Evolutionary conservation across 2,329 filamentous ascomycete species (phyloP).

Genomic region (Neofusicoccum sp.): DNA sequence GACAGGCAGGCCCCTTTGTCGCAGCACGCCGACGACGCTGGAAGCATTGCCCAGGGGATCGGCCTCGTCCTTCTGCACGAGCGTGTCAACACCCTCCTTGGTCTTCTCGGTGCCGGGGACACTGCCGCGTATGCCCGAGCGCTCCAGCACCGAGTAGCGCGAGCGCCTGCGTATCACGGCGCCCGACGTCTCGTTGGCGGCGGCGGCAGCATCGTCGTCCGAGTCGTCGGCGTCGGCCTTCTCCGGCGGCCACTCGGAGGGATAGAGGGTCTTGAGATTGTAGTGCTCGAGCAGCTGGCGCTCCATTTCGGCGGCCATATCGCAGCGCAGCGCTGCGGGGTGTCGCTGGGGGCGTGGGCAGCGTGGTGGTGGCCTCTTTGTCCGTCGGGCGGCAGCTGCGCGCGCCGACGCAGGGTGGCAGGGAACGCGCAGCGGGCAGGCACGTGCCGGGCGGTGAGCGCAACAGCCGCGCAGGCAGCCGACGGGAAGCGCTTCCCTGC

Average conservation of each 20-base stretch:
- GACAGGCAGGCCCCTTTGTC: slow-evolving; percentile 71
- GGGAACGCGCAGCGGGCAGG: background rate
- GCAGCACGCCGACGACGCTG: slow-evolving; percentile 79
- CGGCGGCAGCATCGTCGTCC: slow-evolving; percentile 26
- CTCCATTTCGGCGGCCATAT: slow-evolving; percentile 44
- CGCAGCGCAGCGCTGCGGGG: slow-evolving; percentile 34
- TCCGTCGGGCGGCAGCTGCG: slow-evolving; percentile 4
- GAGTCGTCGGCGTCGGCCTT: slow-evolving; percentile 66
- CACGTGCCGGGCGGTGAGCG: slow-evolving; percentile 6
- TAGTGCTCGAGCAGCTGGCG: slow-evolving; percentile 84
- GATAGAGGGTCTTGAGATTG: slow-evolving; percentile 74
- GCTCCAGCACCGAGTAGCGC: slow-evolving; percentile 80
- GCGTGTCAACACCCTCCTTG: slow-evolving; percentile 67
- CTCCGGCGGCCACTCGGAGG: slow-evolving; percentile 81
- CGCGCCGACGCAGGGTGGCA: slow-evolving; percentile 1
- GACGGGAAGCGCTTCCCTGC: slow-evolving; percentile 13
- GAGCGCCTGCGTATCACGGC: slow-evolving; percentile 41
- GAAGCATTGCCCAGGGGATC: slow-evolving; percentile 87
- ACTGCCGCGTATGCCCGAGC: slow-evolving; percentile 66
- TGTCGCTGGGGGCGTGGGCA: slow-evolving; percentile 38
- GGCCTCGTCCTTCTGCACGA: slow-evolving; percentile 87
- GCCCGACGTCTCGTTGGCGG: slow-evolving; percentile 19
- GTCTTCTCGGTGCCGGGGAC: slow-evolving; percentile 67
- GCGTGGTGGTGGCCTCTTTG: slow-evolving; percentile 1
- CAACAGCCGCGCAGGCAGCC: slow-evolving; percentile 4